phyloP scores from a whole-genome alignment of 306 rosid species.

The Castanospermum australe region DNA sequence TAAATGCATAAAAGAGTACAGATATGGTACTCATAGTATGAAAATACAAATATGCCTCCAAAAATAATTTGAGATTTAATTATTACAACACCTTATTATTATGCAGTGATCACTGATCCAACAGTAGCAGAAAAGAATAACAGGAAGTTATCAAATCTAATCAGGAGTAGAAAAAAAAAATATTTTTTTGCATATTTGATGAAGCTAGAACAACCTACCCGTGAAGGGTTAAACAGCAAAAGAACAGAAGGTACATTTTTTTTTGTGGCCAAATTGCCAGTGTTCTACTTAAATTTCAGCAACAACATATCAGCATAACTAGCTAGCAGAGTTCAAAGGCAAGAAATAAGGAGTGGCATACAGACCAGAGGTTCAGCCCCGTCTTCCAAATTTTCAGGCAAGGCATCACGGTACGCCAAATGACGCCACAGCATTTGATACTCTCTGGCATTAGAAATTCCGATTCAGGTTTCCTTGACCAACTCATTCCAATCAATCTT shows the following conservation, averaged over 20 bases:
- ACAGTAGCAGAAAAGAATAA: not conserved
- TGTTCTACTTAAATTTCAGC: not conserved
- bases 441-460: slow-evolving; percentile 73
- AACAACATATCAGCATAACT: not conserved
- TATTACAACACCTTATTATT: not conserved
- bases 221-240: too few species aligned
- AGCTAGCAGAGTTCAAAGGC: not conserved
- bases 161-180: not conserved
- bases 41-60: not conserved
- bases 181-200: too few species aligned
- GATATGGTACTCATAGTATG: not conserved
- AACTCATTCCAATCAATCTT: slow-evolving; percentile 75
- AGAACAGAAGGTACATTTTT: too few species aligned
- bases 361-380: slow-evolving; percentile 51
- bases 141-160: not conserved
- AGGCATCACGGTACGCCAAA: slow-evolving; percentile 60
- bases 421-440: slow-evolving; percentile 90
- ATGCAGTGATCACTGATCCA: not conserved
- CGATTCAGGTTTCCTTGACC: slow-evolving; percentile 62
- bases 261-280: too few species aligned
- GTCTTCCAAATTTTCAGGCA: slow-evolving; percentile 37
- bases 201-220: too few species aligned
- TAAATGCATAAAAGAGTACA: not conserved
- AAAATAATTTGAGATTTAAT: not conserved
- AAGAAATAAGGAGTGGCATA: not conserved